These are phyloP conservation scores for Ogataea ganodermae DNA, from an alignment of 805 yeast species.

Conservation along the genomic window DNA sequence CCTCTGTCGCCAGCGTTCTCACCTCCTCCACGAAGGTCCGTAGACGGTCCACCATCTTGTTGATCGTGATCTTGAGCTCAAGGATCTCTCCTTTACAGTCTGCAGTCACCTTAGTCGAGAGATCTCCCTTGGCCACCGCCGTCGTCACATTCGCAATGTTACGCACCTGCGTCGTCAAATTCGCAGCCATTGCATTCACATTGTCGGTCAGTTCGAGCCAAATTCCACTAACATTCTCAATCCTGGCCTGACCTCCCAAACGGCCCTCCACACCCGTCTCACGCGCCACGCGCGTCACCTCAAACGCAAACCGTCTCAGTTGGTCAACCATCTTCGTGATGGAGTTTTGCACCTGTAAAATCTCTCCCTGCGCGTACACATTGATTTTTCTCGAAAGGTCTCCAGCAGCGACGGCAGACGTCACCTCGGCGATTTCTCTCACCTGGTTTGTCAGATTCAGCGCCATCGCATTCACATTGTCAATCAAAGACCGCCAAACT, in stretches of 20 bases:
- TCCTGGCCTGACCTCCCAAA: conserved; percentile 84
- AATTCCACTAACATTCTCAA: conserved; percentile 78
- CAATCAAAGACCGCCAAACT: conserved; percentile 82
- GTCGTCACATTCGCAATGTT: conserved; percentile 86
- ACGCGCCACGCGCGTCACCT: conserved; percentile 82
- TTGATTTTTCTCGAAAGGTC: conserved; percentile 80
- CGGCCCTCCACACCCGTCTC: conserved; percentile 91
- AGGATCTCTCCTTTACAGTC: conserved; percentile 79
- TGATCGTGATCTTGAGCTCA: conserved; percentile 79
- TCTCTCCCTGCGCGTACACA: conserved; percentile 92
- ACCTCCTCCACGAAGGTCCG: conserved; percentile 83
- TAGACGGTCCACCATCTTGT: conserved; percentile 85
- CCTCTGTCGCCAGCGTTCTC: conserved; percentile 85
- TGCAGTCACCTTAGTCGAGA: conserved; percentile 82
- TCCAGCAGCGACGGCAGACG: conserved; percentile 86
- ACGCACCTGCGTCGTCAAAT: conserved; percentile 84
- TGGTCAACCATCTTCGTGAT: conserved; percentile 90
- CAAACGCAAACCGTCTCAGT: conserved; percentile 78
- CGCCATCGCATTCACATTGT: conserved; percentile 88
- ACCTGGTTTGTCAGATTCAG: conserved; percentile 83
- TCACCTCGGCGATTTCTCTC: conserved; percentile 86
- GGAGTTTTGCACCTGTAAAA: conserved; percentile 79
- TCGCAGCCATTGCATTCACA: conserved; percentile 87
- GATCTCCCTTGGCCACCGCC: conserved; percentile 83
- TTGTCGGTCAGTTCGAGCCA: conserved; percentile 88